Conservation (phyloP, 345 rosid species). For the Eucalyptus erythrocorys region DNA sequence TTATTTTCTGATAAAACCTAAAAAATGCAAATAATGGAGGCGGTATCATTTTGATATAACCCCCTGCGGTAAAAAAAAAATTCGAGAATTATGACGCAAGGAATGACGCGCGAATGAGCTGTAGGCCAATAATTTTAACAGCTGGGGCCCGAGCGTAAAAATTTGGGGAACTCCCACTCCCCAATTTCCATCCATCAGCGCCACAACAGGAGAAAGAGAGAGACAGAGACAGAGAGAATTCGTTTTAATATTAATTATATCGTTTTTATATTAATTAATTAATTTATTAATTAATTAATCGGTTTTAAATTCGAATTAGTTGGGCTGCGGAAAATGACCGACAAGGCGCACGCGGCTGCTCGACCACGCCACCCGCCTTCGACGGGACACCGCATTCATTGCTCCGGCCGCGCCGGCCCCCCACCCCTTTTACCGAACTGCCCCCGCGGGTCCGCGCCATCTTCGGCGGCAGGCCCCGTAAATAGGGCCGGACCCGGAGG, state of each 20-base stretch:
- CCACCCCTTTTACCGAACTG: not conserved
- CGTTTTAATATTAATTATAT: no score
- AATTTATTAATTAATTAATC: not conserved
- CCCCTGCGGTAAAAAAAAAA: not conserved
- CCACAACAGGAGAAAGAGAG: not conserved
- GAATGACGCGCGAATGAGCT: not conserved
- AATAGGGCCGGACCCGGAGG: not conserved
- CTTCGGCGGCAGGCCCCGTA: not conserved
- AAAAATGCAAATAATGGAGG: not conserved
- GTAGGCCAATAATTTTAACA: not conserved
- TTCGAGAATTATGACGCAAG: not conserved
- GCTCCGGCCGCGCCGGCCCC: not conserved
- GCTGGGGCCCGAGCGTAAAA: not conserved
- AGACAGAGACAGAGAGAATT: no score
- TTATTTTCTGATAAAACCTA: not conserved
- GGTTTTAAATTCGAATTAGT: not conserved
- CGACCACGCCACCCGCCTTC: not conserved
- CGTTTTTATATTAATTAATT: not conserved
- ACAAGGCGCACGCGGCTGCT: slow-evolving; percentile 1
- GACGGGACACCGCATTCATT: not conserved
- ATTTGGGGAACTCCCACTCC: not conserved
- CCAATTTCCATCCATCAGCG: not conserved
- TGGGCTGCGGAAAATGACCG: not conserved
- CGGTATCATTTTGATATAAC: not conserved
- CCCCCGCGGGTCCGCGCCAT: not conserved